Evolutionary conservation across 352 stramenopile genomes (phyloP).

Genomic region (Phytophthora sp.): DNA sequence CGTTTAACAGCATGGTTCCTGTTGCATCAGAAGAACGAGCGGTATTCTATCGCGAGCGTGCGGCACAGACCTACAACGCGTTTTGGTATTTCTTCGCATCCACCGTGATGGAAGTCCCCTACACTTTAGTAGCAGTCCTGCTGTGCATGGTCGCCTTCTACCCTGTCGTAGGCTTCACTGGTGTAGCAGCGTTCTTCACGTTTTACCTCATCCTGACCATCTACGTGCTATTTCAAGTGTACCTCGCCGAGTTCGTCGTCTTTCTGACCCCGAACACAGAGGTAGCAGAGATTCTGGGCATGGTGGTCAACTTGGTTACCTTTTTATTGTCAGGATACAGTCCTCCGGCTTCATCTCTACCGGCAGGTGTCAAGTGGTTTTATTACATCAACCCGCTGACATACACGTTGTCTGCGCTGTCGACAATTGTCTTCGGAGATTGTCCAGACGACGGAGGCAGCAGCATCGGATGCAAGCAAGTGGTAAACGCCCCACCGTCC

Average conservation of each 20-base stretch:
- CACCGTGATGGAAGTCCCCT: conserved; percentile 17
- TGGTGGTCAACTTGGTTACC: conserved; percentile 40
- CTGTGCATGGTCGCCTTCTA: conserved; percentile 10
- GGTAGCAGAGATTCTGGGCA: conserved; percentile 32
- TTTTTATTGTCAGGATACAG: conserved; percentile 43
- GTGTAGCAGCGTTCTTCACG: conserved; percentile 27
- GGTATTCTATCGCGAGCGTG: conserved; percentile 20
- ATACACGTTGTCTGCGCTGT: conserved; percentile 43
- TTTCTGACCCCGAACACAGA: conserved; percentile 35
- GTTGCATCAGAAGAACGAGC: not conserved
- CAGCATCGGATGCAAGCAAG: conserved; percentile 9
- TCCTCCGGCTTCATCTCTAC: conserved; percentile 35
- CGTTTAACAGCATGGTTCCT: conserved; percentile 11
- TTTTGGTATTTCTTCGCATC: conserved; percentile 25
- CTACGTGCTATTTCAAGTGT: conserved; percentile 30
- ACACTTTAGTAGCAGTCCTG: conserved; percentile 1
- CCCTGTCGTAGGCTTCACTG: conserved; percentile 22
- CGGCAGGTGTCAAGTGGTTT: conserved; percentile 22
- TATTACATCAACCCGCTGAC: conserved; percentile 37
- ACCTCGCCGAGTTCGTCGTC: conserved; percentile 30
- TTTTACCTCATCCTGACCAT: conserved; percentile 30
- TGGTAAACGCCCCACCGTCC: conserved; percentile 3
- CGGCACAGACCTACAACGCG: conserved; percentile 13
- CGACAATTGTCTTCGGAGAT: conserved; percentile 33
- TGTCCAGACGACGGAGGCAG: conserved; percentile 19